phyloP scores from a whole-genome alignment of 192 early-diverging fungal species.

The Coemansia sp. region DNA sequence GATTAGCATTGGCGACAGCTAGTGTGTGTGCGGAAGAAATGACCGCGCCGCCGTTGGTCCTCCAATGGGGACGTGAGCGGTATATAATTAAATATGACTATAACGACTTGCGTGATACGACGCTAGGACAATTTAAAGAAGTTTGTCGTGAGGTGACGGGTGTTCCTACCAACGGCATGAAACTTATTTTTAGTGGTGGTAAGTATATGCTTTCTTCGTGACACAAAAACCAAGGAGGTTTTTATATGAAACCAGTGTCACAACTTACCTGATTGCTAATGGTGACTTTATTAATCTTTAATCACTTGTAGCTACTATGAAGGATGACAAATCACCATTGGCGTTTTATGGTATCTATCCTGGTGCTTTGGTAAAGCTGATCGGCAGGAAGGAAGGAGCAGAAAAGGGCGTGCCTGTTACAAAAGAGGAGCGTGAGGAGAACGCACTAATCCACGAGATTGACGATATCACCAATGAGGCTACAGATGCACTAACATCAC shows the following conservation, averaged over 20 bases:
- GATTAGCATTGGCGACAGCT: conserved; percentile 1
- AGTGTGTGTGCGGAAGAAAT: conserved; percentile 24
- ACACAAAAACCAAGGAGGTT: not conserved
- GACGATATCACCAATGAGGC: conserved; percentile 50
- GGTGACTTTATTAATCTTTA: conserved; percentile 2
- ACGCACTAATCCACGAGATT: conserved; percentile 48
- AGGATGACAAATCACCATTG: conserved; percentile 71
- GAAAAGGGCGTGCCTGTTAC: conserved; percentile 37
- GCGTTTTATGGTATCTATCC: conserved; percentile 70
- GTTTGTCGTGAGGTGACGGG: conserved; percentile 70
- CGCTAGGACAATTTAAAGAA: conserved; percentile 72
- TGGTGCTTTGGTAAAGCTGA: conserved; percentile 70
- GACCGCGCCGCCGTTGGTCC: conserved; percentile 48
- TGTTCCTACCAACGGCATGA: conserved; percentile 75
- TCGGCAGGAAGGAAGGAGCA: conserved; percentile 58
- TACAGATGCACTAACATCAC: conserved; percentile 43
- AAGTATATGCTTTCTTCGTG: conserved; percentile 20
- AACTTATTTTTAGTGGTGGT: conserved; percentile 73
- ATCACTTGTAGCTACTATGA: conserved; percentile 60
- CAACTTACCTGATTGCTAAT: not conserved
- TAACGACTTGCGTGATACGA: conserved; percentile 55
- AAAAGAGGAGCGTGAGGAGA: conserved; percentile 48
- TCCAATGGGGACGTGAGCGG: conserved; percentile 54
- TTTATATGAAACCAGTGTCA: not conserved
- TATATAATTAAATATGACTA: conserved; percentile 54